Evolutionary conservation across 2,329 filamentous ascomycete genomes (phyloP), one percentile per base, ranked within the genome.

Genomic region (Paramyrothecium sp.): DNA sequence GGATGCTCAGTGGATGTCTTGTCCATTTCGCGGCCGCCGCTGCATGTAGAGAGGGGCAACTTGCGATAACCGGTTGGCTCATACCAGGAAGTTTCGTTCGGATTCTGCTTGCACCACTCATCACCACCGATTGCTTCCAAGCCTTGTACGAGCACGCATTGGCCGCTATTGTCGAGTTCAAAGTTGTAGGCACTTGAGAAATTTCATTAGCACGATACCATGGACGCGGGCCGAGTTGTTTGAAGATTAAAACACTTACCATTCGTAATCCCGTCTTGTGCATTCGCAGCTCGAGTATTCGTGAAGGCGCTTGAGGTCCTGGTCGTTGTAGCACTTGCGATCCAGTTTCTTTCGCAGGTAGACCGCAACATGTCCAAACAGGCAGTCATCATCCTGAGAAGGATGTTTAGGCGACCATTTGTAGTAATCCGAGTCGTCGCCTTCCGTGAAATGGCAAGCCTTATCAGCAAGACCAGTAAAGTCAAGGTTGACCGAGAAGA

Each of bases 271-370:
- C 58, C 86, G 83, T 54, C 92, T 83, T 10, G 86, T 90, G 76
- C 95, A 99, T 58, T 84, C 81, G 79, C 95, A 99, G 71, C 96
- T 92, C 61, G 83, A 76, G 63, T 91, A 87, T 63, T 83, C 82
- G 73, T 93, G 89, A 23, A 94, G 79, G 61, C 87, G 85, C 62
- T 87, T 80, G 61, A 96, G 84, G 60, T 82, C 84, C 70, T 84
- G 83, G 54, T 89, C 87, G 67, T 97, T 97, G 80, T 88, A 97
- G 78, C 95, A 99, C 51, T 89, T 77, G 20, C 82, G 80, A 17
- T 88, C 86, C n/a, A 81, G 75, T 73, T 90, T 93, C 83, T 98
- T 99, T 71, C 95, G 91, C 67, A 96, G 85, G 68, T 97, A 99
- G 68, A 91, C 85, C 30, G 93, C 87, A 57, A 91, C 84, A 70